Evolutionary conservation across 2,329 filamentous ascomycete genomes (phyloP).

Genomic region (Didymella keratinophila): DNA sequence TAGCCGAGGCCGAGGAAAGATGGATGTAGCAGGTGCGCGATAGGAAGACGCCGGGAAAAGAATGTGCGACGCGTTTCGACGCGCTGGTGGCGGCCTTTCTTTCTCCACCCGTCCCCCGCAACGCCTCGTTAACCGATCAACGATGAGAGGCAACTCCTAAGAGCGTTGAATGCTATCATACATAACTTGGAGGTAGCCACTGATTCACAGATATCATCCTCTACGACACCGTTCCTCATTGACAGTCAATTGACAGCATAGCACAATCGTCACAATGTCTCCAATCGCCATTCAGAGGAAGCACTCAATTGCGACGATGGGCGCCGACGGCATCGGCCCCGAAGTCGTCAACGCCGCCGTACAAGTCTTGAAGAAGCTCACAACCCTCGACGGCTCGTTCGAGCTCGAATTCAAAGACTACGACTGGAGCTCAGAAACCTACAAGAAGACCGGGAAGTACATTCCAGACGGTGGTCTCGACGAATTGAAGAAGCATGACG

Average conservation of each 20-base stretch:
- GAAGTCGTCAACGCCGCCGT: slow-evolving; percentile 73
- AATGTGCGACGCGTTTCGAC: slow-evolving; percentile 5
- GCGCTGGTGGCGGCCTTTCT: slow-evolving; percentile 20
- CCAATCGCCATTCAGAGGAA: slow-evolving; percentile 33
- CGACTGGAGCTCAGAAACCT: slow-evolving; percentile 73
- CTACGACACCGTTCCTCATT: neutral
- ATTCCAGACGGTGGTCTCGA: slow-evolving; percentile 68
- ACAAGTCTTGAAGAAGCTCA: slow-evolving; percentile 65
- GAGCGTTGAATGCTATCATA: neutral
- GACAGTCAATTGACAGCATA: no score
- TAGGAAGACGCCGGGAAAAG: slow-evolving; percentile 18
- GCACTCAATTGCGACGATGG: slow-evolving; percentile 58
- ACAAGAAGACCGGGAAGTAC: slow-evolving; percentile 71
- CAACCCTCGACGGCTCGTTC: slow-evolving; percentile 63
- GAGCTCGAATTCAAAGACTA: slow-evolving; percentile 67
- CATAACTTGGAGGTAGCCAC: neutral
- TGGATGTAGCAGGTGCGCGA: neutral
- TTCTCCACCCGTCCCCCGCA: slow-evolving; percentile 29
- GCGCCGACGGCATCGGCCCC: slow-evolving; percentile 73
- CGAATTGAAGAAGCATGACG: slow-evolving; percentile 66
- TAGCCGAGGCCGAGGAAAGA: neutral
- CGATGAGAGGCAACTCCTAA: neutral
- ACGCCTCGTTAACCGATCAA: slow-evolving; percentile 11
- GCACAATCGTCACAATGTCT: slow-evolving; percentile 29
- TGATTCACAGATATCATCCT: neutral